Percentiles rank a stretch among this genome's conserved stretches.
Evolutionary conservation across 208 protist species (phyloP).

Genomic region (Wallacemonas collosoma): DNA sequence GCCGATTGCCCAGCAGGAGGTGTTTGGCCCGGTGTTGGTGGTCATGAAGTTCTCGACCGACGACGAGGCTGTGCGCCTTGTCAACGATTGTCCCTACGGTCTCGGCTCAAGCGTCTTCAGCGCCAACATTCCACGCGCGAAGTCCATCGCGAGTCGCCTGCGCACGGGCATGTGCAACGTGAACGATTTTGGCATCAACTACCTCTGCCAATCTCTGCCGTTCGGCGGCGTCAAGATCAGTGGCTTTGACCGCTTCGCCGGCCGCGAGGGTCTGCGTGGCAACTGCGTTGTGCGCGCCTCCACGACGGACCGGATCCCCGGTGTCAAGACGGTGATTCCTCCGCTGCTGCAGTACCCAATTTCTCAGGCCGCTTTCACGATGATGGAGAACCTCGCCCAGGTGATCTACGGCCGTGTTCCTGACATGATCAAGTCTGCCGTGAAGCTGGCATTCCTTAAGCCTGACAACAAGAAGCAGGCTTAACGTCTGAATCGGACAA

Average conservation of each 20-base stretch:
- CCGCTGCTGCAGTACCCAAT: constrained; percentile 88
- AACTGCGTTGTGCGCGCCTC: constrained; percentile 89
- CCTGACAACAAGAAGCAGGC: constrained; percentile 34
- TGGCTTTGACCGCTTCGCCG: constrained; percentile 95
- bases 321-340: constrained; percentile 85
- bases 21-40: constrained; percentile 94
- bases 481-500: constrained; percentile 6
- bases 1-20: constrained; percentile 93
- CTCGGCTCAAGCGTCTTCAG: constrained; percentile 93
- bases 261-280: constrained; percentile 92
- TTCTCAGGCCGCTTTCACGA: constrained; percentile 62
- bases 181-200: constrained; percentile 96
- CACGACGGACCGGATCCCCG: constrained; percentile 83
- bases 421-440: constrained; percentile 45
- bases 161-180: constrained; percentile 92
- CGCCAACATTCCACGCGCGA: constrained; percentile 69
- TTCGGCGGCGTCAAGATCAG: constrained; percentile 96
- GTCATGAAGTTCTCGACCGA: constrained; percentile 90
- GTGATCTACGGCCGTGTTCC: constrained; percentile 75
- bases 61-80: constrained; percentile 84
- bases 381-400: constrained; percentile 76
- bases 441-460: constrained; percentile 64
- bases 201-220: constrained; percentile 95
- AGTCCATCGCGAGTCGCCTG: constrained; percentile 80
- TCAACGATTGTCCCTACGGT: constrained; percentile 90